Evolutionary conservation across 2,329 filamentous ascomycete genomes (phyloP).

Genomic region (Sporothrix euskadiensis): DNA sequence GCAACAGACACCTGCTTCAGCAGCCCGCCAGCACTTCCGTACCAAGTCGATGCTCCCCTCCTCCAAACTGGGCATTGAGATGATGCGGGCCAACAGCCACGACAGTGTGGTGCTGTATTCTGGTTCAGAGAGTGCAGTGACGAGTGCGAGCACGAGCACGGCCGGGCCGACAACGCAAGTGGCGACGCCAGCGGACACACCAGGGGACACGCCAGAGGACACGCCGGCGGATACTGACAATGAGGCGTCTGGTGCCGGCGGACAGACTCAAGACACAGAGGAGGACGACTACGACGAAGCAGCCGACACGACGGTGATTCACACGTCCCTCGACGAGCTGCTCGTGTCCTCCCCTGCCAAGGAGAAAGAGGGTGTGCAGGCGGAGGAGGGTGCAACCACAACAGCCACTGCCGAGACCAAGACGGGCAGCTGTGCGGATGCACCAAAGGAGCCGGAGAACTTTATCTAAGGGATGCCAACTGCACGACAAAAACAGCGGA

Average conservation of each 20-base stretch:
- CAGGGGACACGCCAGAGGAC: slow-evolving; percentile 33
- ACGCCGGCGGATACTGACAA: background rate
- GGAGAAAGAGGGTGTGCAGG: background rate
- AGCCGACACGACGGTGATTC: slow-evolving; percentile 35
- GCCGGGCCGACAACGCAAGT: slow-evolving; percentile 54
- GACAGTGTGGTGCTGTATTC: slow-evolving; percentile 65
- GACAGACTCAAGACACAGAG: background rate
- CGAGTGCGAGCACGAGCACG: slow-evolving; percentile 42
- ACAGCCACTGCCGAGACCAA: background rate
- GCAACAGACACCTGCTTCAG: slow-evolving; percentile 32
- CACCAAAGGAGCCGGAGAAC: background rate
- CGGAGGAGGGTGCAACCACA: background rate
- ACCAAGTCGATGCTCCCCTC: slow-evolving; percentile 64
- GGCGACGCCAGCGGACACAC: slow-evolving; percentile 48
- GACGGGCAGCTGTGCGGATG: background rate
- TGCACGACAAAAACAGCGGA: background rate
- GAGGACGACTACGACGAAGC: slow-evolving; percentile 32
- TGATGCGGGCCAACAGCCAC: slow-evolving; percentile 96
- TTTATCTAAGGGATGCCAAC: background rate
- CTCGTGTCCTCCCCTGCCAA: background rate
- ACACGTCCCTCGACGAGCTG: slow-evolving; percentile 35
- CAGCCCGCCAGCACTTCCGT: slow-evolving; percentile 47
- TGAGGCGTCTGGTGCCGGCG: background rate
- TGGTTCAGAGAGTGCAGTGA: slow-evolving; percentile 44
- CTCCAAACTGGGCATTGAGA: slow-evolving; percentile 91